Base-by-base conservation (phyloP, 352 stramenopile genomes). In the Globisporangium abappressorium region DNA sequence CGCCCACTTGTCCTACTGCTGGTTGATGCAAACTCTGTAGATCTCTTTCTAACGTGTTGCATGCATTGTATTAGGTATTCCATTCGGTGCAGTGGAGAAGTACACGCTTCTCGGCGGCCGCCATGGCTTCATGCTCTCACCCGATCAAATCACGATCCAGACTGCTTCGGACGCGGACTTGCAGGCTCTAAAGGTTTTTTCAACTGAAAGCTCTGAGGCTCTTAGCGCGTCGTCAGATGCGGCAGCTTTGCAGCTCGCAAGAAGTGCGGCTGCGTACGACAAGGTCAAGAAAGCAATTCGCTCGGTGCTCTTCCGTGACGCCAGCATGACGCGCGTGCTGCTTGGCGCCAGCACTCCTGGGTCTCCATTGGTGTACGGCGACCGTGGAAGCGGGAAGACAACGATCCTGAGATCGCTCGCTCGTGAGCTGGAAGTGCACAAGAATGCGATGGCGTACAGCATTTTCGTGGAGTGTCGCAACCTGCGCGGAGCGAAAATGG, bases 401-500 rank as follows among this genome's bases (percentile, higher is more conserved):
- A 93, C 85, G 12, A 65, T 95, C 36, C 49, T 93, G 41, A 68
- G 74, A 5, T 71, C 85, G 38, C 69, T 92, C 7, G 70, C 75
- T 5, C 63, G 85, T 14, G 65, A 87, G 30, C 30, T 89, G 24
- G 47, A 71, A 47, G 63, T 54, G 2, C 77, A 78, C 38, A 66
- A 67, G 8, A 69, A 73, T 18, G 80, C 76, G 49, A 71, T 83
- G 54, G 81, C 75, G 20, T 73, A 77, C 20, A 83, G 77, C 30
- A 70, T 87, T 33, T 73, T 74, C 18, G 70, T 94, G 1, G 77
- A 92, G 2, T 96, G 90, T 60, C 77, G 87, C 8, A 82, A 83
- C 49, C 73, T 96, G 57, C 81, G 87, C 33, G 90, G 90, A 11
- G 69, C 91, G n/a, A 96, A 95, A 71, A 97, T 96, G 90, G 81